phyloP scores from a whole-genome alignment of 2,329 filamentous ascomycete species.

The Fusarium nematophilum region DNA sequence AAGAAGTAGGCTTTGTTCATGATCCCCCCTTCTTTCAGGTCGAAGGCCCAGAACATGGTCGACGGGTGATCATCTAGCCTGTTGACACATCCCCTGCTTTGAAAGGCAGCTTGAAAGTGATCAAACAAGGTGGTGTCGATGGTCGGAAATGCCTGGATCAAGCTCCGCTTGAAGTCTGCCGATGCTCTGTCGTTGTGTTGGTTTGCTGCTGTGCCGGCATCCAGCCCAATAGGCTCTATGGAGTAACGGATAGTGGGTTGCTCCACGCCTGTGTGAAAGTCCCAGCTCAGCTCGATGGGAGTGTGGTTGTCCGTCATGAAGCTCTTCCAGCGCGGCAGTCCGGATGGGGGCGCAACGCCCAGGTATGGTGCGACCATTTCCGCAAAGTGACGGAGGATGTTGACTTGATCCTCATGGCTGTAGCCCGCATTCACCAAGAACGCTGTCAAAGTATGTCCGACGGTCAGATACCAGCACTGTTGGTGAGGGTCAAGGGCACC shows the following conservation, averaged over 20 bases:
- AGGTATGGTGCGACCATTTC: constrained; percentile 9
- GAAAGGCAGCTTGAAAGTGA: not conserved
- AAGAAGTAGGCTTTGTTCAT: constrained; percentile 21
- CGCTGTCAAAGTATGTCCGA: not conserved
- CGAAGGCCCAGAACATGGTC: constrained; percentile 21
- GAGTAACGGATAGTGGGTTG: constrained; percentile 47
- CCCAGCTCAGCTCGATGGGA: constrained; percentile 54
- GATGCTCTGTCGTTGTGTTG: constrained; percentile 35
- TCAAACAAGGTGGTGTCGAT: not conserved
- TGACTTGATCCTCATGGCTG: not conserved
- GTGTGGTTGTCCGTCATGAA: constrained; percentile 55
- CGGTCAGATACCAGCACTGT: constrained; percentile 7
- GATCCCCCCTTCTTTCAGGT: not conserved
- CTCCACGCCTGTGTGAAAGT: constrained; percentile 37
- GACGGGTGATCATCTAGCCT: not conserved
- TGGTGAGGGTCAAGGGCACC: not conserved
- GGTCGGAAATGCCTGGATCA: not conserved
- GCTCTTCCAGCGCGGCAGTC: constrained; percentile 44
- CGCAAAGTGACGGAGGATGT: constrained; percentile 1
- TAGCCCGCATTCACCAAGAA: constrained; percentile 2
- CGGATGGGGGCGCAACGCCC: not conserved
- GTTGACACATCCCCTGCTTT: not conserved
- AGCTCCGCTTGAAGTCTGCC: not conserved
- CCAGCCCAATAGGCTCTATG: constrained; percentile 46
- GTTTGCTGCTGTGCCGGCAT: constrained; percentile 44